phyloP scores from a whole-genome alignment of 352 stramenopile genomes.

The Peronospora belbahrii region DNA sequence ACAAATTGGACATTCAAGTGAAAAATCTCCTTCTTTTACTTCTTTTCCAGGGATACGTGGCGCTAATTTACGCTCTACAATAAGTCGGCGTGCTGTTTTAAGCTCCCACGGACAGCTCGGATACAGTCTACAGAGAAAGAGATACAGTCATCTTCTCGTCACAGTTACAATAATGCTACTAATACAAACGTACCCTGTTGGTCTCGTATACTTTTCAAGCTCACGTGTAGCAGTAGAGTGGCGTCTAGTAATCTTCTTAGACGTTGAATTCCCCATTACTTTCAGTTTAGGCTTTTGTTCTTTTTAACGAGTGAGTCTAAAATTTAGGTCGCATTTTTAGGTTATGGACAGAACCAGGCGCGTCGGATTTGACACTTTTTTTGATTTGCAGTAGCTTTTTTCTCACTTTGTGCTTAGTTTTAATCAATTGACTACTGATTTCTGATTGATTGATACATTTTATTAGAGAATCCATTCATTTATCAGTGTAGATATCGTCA shows the following conservation, averaged over 20 bases:
- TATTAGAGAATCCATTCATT: too few species aligned
- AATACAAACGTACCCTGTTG: conserved; percentile 40
- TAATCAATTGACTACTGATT: too few species aligned
- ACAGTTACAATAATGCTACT: background rate
- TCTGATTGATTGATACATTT: too few species aligned
- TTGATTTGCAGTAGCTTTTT: too few species aligned
- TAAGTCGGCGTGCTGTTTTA: conserved; percentile 52
- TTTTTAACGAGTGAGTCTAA: conserved; percentile 15
- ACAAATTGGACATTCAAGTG: conserved; percentile 77
- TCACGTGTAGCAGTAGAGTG: conserved; percentile 37
- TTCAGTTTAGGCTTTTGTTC: background rate
- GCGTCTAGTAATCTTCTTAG: conserved; percentile 22
- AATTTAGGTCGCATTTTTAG: background rate
- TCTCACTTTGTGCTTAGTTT: too few species aligned
- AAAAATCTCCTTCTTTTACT: conserved; percentile 48
- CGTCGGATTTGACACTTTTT: background rate
- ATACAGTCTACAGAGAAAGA: conserved; percentile 43
- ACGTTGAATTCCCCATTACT: conserved; percentile 67
- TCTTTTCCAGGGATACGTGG: conserved; percentile 64
- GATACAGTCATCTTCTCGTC: background rate
- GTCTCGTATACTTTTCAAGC: conserved; percentile 58
- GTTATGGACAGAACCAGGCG: background rate
- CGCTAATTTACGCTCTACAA: conserved; percentile 66
- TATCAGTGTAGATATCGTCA: too few species aligned
- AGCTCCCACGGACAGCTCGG: conserved; percentile 67